Evolutionary conservation across 495 filamentous ascomycete species (phyloP).

Genomic region (Neurospora sp.): DNA sequence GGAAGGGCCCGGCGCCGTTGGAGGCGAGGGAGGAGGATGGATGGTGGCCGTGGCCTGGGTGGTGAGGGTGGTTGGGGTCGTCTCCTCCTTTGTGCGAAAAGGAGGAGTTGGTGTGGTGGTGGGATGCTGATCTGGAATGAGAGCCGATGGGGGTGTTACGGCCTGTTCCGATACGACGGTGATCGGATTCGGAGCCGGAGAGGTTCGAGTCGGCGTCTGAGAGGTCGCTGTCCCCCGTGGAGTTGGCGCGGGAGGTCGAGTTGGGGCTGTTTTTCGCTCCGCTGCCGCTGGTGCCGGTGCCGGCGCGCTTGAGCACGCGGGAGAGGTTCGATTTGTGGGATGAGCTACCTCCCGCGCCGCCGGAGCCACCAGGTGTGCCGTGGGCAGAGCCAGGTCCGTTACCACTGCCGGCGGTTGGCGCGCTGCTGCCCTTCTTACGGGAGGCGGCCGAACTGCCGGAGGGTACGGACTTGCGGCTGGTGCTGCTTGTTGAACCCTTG

Average conservation of each 20-base stretch:
- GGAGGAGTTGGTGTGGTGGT: background rate
- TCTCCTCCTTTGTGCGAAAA: constrained; percentile 9
- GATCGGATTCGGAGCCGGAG: constrained; percentile 35
- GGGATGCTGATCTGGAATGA: constrained; percentile 10
- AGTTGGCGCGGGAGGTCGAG: constrained; percentile 13
- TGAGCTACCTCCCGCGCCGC: background rate
- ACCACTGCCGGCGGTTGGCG: constrained; percentile 44
- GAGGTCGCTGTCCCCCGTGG: constrained; percentile 48
- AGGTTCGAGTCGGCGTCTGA: constrained; percentile 50
- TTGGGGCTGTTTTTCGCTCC: constrained; percentile 49
- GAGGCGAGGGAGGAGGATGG: background rate
- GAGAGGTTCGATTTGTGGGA: constrained; percentile 38
- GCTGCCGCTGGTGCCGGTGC: background rate
- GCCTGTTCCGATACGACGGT: constrained; percentile 29
- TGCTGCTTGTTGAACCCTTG: no score
- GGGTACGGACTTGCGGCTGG: constrained; percentile 33
- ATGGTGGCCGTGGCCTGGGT: background rate
- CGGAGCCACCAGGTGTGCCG: background rate
- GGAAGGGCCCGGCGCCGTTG: no score
- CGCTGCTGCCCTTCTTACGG: constrained; percentile 40
- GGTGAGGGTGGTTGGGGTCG: background rate
- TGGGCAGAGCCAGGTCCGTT: no score
- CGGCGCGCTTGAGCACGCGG: constrained; percentile 36
- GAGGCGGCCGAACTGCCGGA: constrained; percentile 41
- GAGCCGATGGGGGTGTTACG: constrained; percentile 2